Percentiles rank a stretch among this genome's conserved stretches.
Evolutionary conservation across 495 filamentous ascomycete species (phyloP).

Genomic region (Darksidea phi): DNA sequence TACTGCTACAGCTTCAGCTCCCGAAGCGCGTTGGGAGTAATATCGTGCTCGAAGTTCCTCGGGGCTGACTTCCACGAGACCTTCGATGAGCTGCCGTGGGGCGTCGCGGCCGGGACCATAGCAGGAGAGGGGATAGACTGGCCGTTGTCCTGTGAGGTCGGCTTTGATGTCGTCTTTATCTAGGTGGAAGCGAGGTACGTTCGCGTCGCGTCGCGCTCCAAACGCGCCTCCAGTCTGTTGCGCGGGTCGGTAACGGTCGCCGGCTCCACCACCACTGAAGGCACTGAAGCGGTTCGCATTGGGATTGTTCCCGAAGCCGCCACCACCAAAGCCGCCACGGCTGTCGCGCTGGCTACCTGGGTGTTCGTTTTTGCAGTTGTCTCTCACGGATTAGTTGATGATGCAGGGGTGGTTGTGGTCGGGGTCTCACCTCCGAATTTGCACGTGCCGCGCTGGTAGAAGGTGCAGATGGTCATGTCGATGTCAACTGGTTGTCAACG

Average conservation of each 20-base stretch:
- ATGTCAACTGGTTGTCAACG: not conserved
- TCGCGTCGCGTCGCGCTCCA: not conserved
- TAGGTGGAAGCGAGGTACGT: slow-evolving; percentile 38
- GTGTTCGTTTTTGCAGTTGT: slow-evolving; percentile 58
- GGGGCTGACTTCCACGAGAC: slow-evolving; percentile 75
- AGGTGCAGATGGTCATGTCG: slow-evolving; percentile 58
- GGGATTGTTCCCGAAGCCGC: slow-evolving; percentile 41
- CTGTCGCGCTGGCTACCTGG: slow-evolving; percentile 48
- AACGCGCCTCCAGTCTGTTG: slow-evolving; percentile 11
- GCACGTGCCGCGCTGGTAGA: slow-evolving; percentile 71
- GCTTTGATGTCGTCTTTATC: slow-evolving; percentile 55
- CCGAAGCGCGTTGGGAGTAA: slow-evolving; percentile 57
- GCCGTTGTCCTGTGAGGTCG: slow-evolving; percentile 68
- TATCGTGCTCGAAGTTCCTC: slow-evolving; percentile 76
- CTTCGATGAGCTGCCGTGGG: slow-evolving; percentile 78
- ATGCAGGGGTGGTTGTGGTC: not conserved
- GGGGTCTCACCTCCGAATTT: slow-evolving; percentile 55
- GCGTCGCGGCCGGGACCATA: slow-evolving; percentile 72
- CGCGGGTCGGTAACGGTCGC: slow-evolving; percentile 19
- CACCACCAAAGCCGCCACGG: slow-evolving; percentile 24
- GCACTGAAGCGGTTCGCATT: slow-evolving; percentile 39
- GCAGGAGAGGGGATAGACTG: slow-evolving; percentile 78
- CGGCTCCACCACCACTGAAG: slow-evolving; percentile 41
- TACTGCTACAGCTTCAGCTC: slow-evolving; percentile 64
- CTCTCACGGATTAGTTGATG: slow-evolving; percentile 37